Evolutionary conservation across 2,329 filamentous ascomycete species (phyloP), one percentile per base, ranked within the genome.

Genomic region (Penicillium aurantiogriseum): DNA sequence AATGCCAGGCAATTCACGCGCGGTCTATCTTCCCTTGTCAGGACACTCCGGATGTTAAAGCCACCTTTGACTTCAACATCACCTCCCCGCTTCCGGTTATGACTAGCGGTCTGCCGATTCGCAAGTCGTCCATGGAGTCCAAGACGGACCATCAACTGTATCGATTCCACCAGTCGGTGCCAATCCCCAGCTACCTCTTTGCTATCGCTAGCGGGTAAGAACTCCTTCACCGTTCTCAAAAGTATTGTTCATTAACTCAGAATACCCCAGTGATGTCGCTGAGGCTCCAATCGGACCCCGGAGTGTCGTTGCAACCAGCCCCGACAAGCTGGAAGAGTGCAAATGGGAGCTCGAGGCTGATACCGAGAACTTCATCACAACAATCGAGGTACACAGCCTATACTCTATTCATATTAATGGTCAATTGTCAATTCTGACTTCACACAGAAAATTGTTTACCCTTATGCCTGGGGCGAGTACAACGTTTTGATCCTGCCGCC

Each of bases 31-130:
- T 97, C 75, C 94, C 94, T 7, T 97, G 93, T 76, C 93, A 97
- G 79, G 94, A 99, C 72, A 97, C 94, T 0, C 94, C 94, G 3
- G 93, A 97, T 73, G 90, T 97, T 68, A 99, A 99, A 80, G 92
- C 90, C n/a, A 95, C 92, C 1, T 92, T 92, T 76, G 87, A 88
- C 61, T 97, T 97, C 80, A 89, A 88, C 69, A 88, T 99, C 70
- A 87, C 87, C 27, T 97, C 92, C 25, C 86, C 89, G 5, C 83
- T 96, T 15, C 91, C 92, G 0, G 92, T 97, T n/a, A 85, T 97
- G 56, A 92, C 93, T 33, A 96, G 91, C 69, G 94, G 94, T 54
- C 82, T 97, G 19, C 81, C 83, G 0, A 74, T 81, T 29, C 79
- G 78, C 25, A 68, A 79, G 44, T 75, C 80, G 2, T 78, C 80